These are phyloP conservation scores for Ogataea dorogensis DNA, from an alignment of 805 yeast species.

Conservation along the genomic window DNA sequence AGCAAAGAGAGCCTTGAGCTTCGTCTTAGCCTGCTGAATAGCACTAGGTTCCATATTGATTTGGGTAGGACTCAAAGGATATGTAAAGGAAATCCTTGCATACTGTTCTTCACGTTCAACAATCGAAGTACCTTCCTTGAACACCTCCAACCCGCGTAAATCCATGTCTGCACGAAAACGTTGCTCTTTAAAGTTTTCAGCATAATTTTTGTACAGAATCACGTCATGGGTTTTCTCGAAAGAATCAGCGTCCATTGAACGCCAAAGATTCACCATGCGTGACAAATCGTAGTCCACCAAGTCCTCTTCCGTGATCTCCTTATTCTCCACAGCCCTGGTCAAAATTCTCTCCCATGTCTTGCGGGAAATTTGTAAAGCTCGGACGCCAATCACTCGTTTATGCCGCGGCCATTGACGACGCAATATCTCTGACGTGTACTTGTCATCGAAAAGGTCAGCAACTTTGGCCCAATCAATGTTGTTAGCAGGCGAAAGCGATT, in stretches of 20 bases:
- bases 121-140: slow-evolving; percentile 58
- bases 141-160: slow-evolving; percentile 37
- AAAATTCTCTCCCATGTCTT: slow-evolving; percentile 68
- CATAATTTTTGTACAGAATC: slow-evolving; percentile 37
- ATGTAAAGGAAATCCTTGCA: slow-evolving; percentile 44
- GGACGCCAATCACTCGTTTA: slow-evolving; percentile 54
- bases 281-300: slow-evolving; percentile 50
- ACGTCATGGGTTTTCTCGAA: slow-evolving; percentile 29
- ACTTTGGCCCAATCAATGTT: slow-evolving; percentile 66
- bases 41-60: slow-evolving; percentile 19
- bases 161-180: slow-evolving; percentile 37
- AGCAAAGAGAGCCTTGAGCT: slow-evolving; percentile 56
- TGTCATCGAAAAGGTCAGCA: slow-evolving; percentile 44
- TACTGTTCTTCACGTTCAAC: slow-evolving; percentile 63
- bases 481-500: slow-evolving; percentile 52
- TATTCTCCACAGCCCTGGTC: slow-evolving; percentile 55
- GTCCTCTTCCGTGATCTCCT: slow-evolving; percentile 47
- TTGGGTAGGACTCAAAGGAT: slow-evolving; percentile 25
- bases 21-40: slow-evolving; percentile 39
- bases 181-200: slow-evolving; percentile 49
- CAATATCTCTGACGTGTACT: slow-evolving; percentile 41
- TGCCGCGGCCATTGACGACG: slow-evolving; percentile 71
- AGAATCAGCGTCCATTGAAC: slow-evolving; percentile 38
- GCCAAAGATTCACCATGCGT: slow-evolving; percentile 65
- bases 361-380: slow-evolving; percentile 52